Evolutionary conservation across 768 basidiomycete species (phyloP), one percentile per base, ranked within the genome.

Genomic region (Kondoa malvinella): DNA sequence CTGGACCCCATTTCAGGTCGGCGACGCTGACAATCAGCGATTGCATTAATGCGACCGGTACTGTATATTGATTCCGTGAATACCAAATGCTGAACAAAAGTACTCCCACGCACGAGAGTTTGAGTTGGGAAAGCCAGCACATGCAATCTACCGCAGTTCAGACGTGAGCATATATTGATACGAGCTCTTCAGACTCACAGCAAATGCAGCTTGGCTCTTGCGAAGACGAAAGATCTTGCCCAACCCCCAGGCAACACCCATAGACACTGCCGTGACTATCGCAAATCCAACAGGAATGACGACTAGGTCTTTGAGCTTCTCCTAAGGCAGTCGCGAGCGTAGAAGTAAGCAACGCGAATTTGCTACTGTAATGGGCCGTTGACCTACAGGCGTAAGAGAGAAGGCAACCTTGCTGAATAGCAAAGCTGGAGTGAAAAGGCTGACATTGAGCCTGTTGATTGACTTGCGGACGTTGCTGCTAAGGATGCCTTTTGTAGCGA

Each of bases 11-110:
- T 1, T 50, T 26, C 26, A 75, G 68, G 21, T 68, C 70, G 2
- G 71, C 59, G n/a, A 71, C 64, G 4, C 34, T 59, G 32, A 59
- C 66, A 8, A 73, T 70, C 26, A 75, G 72, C 0, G 70, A 70
- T 69, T 79, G 78, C 64, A 96, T 89, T 33, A 99, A 81, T 0
- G 94, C 94, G 68, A 96, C 89, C 0, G 94, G 94, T 3, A 99
- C 83, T 0, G 89, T 89, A 76, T 96, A 96, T 1, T 88, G 89
- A 77, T 92, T 94, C 86, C 91, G 73, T 29, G 25, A 29, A 8
- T 8, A 59, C 27, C 15, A 59, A 31, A 25, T 25, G 58, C 4
- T 25, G 50, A 56, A 56, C 88, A 80, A 89, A 89, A 84, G 87
- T 89, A 31, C 87, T 81, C 0, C 87, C 86, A 0, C 88, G 87